Base-by-base conservation (phyloP, 768 basidiomycete species). In the Lentinus brumalis region DNA sequence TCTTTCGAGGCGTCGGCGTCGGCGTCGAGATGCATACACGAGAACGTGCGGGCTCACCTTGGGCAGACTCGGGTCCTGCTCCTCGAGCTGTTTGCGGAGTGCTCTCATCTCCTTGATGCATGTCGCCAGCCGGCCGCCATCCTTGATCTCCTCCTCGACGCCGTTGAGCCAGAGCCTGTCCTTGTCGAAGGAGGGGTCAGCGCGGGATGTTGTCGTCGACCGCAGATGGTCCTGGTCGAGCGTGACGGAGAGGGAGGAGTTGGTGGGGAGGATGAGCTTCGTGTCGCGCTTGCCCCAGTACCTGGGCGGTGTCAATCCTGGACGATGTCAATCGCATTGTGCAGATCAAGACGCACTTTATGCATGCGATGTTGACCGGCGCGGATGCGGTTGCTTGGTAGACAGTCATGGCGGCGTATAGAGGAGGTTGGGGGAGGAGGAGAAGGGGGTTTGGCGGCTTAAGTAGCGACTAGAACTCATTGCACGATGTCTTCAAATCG, bases 201-300 rank as follows among this genome's bases (percentile, higher is more conserved):
- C 89, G 26, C 93, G 87, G 5, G 94, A 93, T 1, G 96, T 94
- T 3, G 97, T 99, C 8, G 94, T 96, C 1, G 93, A 92, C 60
- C 93, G 84, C 10, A 99, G 85, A 69, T 98, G 92, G 76, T 98
- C 95, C 76, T 98, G 97, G 70, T 90, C 90, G 64, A 99, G 89
- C 2, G 97, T 98, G 50, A 98, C 92, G 7, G 96, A 98, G n/a
- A 99, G 85, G 10, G 96, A 98, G 0, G 94, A 94, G 77, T 99
- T 99, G 64, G 95, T 98, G 46, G 97, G 97, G 59, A 99, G 81
- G 73, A 98, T 98, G 64, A 98, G 86, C 67, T 88, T 84, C 4
- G 94, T 96, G 76, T 98, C 91, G 62, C 97, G 91, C 77, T 99
- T 99, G 65, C 97, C 97, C 97, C 97, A 99, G 82, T 98, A 98